Percentiles rank a stretch among this genome's conserved stretches.
These are phyloP conservation scores for Peterozyma xylosa DNA, from an alignment of 805 yeast species.

Conservation along the genomic window DNA sequence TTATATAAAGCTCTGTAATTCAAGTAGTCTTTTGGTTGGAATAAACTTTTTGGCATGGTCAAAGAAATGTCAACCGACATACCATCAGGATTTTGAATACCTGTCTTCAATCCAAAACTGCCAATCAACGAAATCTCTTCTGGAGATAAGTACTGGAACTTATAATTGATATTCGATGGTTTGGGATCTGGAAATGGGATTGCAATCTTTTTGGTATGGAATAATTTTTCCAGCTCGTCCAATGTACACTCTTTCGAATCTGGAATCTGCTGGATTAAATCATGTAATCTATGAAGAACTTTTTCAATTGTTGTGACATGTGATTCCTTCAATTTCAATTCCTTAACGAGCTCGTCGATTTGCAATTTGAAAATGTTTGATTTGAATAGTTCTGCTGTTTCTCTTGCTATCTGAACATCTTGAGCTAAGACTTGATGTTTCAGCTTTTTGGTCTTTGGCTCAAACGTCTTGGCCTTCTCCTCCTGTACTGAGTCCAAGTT, in stretches of 20 bases:
- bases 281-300: conserved; percentile 67
- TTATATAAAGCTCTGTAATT: conserved; percentile 89
- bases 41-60: conserved; percentile 69
- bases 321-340: conserved; percentile 66
- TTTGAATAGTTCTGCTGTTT: conserved; percentile 89
- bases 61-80: conserved; percentile 71
- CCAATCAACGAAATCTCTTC: conserved; percentile 76
- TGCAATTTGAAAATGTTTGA: conserved; percentile 93
- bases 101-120: conserved; percentile 81
- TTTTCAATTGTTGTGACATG: conserved; percentile 63
- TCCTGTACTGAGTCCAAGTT: too few species aligned
- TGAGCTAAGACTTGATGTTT: conserved; percentile 49
- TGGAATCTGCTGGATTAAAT: conserved; percentile 58
- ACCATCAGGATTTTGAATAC: conserved; percentile 51
- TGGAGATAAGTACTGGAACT: conserved; percentile 64
- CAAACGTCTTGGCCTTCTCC: too few species aligned
- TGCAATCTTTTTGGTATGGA: conserved; percentile 36
- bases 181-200: conserved; percentile 91
- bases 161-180: conserved; percentile 62
- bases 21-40: conserved; percentile 82
- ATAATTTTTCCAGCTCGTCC: conserved; percentile 49
- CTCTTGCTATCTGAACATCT: conserved; percentile 86
- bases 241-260: conserved; percentile 43
- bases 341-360: conserved; percentile 84
- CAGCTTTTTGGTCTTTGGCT: conserved; percentile 5